phyloP scores from a whole-genome alignment of 1,139 yeast species.

The Saccharomyces hybrid region DNA sequence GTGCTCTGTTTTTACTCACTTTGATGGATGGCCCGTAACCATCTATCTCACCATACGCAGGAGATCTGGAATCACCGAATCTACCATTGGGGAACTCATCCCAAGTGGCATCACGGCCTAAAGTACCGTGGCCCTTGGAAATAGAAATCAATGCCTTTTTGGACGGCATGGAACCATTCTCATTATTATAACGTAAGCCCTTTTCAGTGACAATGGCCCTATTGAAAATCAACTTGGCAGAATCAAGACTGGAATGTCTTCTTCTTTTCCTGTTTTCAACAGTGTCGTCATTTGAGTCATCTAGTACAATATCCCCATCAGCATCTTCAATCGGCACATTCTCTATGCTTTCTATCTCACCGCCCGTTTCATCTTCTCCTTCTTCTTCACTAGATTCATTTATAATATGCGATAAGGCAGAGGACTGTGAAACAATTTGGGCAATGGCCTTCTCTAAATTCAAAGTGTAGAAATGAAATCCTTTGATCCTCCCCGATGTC shows the following conservation, averaged over 20 bases:
- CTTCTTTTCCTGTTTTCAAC: conserved; percentile 22
- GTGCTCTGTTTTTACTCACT: conserved; percentile 65
- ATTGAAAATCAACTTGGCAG: conserved; percentile 18
- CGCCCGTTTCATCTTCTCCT: conserved; percentile 26
- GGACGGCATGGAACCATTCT: conserved; percentile 28
- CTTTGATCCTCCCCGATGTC: conserved; percentile 53
- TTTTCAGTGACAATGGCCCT: conserved; percentile 15
- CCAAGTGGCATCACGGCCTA: conserved; percentile 94
- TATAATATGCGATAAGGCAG: conserved; percentile 37
- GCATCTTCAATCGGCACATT: conserved; percentile 22
- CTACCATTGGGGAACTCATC: conserved; percentile 98
- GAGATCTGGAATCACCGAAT: conserved; percentile 94
- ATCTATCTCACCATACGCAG: conserved; percentile 95
- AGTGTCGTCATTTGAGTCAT: conserved; percentile 13
- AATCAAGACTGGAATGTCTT: conserved; percentile 26
- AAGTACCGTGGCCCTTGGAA: conserved; percentile 74
- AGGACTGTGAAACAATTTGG: conserved; percentile 60
- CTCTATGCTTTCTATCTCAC: conserved; percentile 31
- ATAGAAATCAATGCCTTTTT: conserved; percentile 62
- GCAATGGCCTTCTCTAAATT: conserved; percentile 90
- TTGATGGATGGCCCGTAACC: conserved; percentile 93
- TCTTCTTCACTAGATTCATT: conserved; percentile 30
- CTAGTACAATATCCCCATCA: conserved; percentile 22
- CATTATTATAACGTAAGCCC: background rate
- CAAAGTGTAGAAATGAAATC: conserved; percentile 85